phyloP scores from a whole-genome alignment of 169 alveolate genomes.

The Plasmodium sp. region DNA sequence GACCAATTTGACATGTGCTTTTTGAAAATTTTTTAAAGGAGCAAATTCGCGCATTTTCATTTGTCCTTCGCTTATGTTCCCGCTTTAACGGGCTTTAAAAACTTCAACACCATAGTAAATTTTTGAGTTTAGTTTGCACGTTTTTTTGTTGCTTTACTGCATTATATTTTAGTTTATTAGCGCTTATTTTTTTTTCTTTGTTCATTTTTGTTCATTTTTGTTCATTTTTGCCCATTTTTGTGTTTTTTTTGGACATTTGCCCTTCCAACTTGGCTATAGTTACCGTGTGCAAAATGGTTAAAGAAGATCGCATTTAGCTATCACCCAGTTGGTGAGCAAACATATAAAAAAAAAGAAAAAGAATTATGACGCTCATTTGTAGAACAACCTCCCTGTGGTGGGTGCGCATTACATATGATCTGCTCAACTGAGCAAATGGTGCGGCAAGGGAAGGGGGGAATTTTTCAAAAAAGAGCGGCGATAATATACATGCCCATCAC shows the following conservation, averaged over 20 bases:
- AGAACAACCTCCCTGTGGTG: background rate
- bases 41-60: background rate
- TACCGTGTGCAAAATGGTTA: background rate
- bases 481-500: too few species aligned
- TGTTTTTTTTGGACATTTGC: background rate
- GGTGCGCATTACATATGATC: background rate
- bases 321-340: background rate
- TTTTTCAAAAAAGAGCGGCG: background rate
- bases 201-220: background rate
- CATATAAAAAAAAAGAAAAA: background rate
- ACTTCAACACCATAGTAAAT: background rate
- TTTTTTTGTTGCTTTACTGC: background rate
- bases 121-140: background rate
- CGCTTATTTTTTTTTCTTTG: background rate
- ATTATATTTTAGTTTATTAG: background rate
- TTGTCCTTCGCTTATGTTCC: background rate
- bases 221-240: background rate
- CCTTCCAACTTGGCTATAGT: background rate
- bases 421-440: background rate
- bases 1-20: background rate
- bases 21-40: background rate
- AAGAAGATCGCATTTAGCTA: background rate
- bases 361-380: background rate
- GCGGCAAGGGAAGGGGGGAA: background rate
- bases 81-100: background rate